phyloP scores from a whole-genome alignment of 2,329 filamentous ascomycete species.

The Fusarium falciforme region DNA sequence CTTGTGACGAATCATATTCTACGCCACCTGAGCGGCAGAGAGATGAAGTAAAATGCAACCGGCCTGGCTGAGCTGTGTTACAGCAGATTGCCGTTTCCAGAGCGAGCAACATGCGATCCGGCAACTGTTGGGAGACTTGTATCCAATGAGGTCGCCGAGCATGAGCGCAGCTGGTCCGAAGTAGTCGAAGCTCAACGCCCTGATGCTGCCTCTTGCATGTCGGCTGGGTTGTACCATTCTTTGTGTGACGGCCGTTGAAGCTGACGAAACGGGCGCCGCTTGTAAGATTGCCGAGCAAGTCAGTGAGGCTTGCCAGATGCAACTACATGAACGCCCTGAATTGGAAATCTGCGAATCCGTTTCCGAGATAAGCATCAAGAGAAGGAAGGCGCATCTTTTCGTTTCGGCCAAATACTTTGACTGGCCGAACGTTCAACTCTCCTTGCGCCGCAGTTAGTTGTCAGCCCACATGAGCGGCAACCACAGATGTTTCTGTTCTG shows the following conservation, averaged over 20 bases:
- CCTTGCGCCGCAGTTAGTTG: constrained; percentile 1
- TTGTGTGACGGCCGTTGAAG: constrained; percentile 16
- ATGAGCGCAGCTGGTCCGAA: constrained; percentile 6
- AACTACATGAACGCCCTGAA: constrained; percentile 7
- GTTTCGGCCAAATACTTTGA: not conserved
- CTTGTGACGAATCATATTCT: constrained; percentile 41
- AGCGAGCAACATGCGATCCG: not conserved
- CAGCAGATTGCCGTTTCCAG: constrained; percentile 22
- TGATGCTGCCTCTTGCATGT: not conserved
- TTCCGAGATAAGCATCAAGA: not conserved
- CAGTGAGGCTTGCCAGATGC: constrained; percentile 21
- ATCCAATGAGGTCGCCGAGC: constrained; percentile 20
- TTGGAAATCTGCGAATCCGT: constrained; percentile 12
- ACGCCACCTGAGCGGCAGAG: constrained; percentile 16
- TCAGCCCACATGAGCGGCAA: constrained; percentile 6
- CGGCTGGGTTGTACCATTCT: constrained; percentile 8
- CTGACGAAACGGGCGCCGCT: constrained; percentile 6
- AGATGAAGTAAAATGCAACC: not conserved
- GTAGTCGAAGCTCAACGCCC: not conserved
- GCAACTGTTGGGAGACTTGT: not conserved
- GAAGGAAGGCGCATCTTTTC: not conserved
- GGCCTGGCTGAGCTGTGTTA: constrained; percentile 18
- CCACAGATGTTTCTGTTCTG: constrained; percentile 8
- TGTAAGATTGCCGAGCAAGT: not conserved
- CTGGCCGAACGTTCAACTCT: not conserved